Evolutionary conservation across 805 yeast species (phyloP).

Genomic region (Danielia oregonensis): DNA sequence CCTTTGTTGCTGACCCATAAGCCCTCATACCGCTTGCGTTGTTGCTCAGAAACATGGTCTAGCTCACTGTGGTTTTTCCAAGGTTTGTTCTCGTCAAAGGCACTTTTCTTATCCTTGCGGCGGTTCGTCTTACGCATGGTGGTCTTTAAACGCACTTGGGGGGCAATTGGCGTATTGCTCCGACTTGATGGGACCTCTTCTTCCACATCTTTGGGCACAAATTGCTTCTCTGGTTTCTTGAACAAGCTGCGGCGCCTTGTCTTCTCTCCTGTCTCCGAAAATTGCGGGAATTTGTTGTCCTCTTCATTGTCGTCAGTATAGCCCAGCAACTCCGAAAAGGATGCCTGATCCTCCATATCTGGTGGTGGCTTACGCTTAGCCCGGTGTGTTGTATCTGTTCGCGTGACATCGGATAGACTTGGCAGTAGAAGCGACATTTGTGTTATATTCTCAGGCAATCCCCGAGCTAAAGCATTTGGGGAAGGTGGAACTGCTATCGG

Average conservation of each 20-base stretch:
- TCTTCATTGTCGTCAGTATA: slow-evolving; percentile 5
- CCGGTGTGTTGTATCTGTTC: slow-evolving; percentile 7
- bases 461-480: slow-evolving; percentile 26
- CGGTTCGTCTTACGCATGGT: slow-evolving; percentile 47
- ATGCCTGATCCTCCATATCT: slow-evolving; percentile 1
- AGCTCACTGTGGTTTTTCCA: slow-evolving; percentile 84
- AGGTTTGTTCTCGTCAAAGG: slow-evolving; percentile 84
- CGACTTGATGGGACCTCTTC: slow-evolving; percentile 4
- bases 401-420: slow-evolving; percentile 5
- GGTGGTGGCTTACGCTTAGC: slow-evolving; percentile 13
- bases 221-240: slow-evolving; percentile 6
- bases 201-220: slow-evolving; percentile 8
- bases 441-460: slow-evolving; percentile 13
- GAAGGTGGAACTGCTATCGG: slow-evolving; percentile 29
- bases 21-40: slow-evolving; percentile 87
- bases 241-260: slow-evolving; percentile 8
- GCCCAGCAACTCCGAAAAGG: slow-evolving; percentile 1
- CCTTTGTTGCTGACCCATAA: slow-evolving; percentile 91
- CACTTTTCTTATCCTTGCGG: slow-evolving; percentile 34
- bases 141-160: slow-evolving; percentile 41
- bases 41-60: slow-evolving; percentile 50
- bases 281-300: slow-evolving; percentile 26
- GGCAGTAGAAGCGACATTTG: slow-evolving; percentile 11
- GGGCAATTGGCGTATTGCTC: slow-evolving; percentile 3
- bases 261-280: slow-evolving; percentile 25